Percentiles rank a stretch among this genome's conserved stretches.
phyloP scores from a whole-genome alignment of 305 asterid species.

The Fraxinus greggii region DNA sequence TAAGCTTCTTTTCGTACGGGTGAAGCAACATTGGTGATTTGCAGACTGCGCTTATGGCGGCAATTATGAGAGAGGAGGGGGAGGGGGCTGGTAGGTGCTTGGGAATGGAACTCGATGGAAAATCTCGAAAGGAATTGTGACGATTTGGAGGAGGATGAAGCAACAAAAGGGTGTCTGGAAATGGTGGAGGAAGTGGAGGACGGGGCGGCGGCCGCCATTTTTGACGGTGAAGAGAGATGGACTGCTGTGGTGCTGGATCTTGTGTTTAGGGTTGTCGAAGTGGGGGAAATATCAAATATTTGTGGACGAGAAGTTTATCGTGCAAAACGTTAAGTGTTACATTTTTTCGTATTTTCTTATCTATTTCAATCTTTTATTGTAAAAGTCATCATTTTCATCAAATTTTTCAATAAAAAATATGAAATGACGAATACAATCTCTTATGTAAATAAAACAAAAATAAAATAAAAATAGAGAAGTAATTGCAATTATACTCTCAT shows the following conservation, averaged over 20 bases:
- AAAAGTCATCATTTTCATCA: no score
- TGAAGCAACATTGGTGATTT: slow-evolving; percentile 30
- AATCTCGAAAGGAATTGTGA: slow-evolving; percentile 21
- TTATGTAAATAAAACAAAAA: no score
- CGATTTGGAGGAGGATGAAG: slow-evolving; percentile 14
- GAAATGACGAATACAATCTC: no score
- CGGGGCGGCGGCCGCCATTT: slow-evolving; percentile 39
- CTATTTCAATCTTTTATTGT: no score
- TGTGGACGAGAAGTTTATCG: not conserved
- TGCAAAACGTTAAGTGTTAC: no score
- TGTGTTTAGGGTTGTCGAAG: not conserved
- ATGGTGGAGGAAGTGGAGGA: slow-evolving; percentile 26
- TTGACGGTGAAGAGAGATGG: slow-evolving; percentile 6
- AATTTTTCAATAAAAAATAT: no score
- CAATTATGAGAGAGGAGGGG: slow-evolving; percentile 16
- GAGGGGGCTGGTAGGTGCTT: slow-evolving; percentile 8
- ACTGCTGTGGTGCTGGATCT: not conserved
- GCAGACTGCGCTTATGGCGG: slow-evolving; percentile 15
- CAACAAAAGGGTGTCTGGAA: not conserved
- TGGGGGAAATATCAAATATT: no score
- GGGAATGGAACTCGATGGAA: slow-evolving; percentile 17
- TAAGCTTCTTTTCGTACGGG: not conserved
- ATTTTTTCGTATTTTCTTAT: no score
- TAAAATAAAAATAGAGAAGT: no score
- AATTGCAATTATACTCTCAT: no score